phyloP scores from a whole-genome alignment of 306 rosid genomes.

The Leucaena leucocephala region DNA sequence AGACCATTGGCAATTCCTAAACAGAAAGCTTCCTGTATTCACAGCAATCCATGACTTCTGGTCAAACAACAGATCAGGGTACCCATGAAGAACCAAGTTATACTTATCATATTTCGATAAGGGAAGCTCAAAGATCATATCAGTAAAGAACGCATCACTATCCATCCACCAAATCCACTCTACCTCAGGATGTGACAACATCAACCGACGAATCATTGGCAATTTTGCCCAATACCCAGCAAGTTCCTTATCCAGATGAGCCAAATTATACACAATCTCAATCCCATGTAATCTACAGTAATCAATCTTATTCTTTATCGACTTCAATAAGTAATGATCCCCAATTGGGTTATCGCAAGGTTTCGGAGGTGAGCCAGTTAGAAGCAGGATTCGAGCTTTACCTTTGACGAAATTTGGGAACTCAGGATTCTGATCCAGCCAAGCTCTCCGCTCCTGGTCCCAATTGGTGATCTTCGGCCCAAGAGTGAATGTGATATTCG shows the following conservation, averaged over 20 bases:
- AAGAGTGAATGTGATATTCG: constrained; percentile 68
- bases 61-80: constrained; percentile 90
- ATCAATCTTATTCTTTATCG: constrained; percentile 90
- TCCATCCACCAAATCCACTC: constrained; percentile 99
- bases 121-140: constrained; percentile 88
- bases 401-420: constrained; percentile 68
- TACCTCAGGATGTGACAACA: constrained; percentile 93
- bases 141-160: constrained; percentile 95
- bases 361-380: constrained; percentile 93
- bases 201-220: constrained; percentile 82
- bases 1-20: constrained; percentile 95
- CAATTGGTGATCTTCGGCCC: constrained; percentile 71
- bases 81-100: constrained; percentile 88
- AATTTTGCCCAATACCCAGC: constrained; percentile 98
- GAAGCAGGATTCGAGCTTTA: constrained; percentile 80
- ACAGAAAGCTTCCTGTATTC: constrained; percentile 87
- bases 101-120: constrained; percentile 60
- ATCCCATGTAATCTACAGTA: constrained; percentile 94
- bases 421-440: constrained; percentile 75
- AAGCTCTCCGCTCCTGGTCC: constrained; percentile 55
- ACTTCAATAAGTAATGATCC: constrained; percentile 84
- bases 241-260: constrained; percentile 90
- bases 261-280: constrained; percentile 89
- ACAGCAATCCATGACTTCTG: constrained; percentile 97
- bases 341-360: constrained; percentile 96